A percentile compares a stretch with the other conserved stretches of the same genome.
These are phyloP conservation scores for Mucor plumbeus DNA, from an alignment of 371 early-diverging fungal genomes.

Conservation along the genomic window DNA sequence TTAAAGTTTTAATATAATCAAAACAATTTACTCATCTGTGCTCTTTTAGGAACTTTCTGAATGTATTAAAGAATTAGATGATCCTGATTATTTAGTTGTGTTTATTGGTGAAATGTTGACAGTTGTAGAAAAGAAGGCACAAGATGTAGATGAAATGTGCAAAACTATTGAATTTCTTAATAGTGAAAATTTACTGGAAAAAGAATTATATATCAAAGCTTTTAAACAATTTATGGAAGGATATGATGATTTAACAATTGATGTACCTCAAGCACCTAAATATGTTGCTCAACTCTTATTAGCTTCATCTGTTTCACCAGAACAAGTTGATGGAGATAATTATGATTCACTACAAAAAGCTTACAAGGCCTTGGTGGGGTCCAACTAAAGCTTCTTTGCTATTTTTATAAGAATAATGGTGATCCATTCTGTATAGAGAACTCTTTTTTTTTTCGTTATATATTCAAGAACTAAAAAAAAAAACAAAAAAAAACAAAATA, in stretches of 20 bases:
- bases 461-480: not conserved
- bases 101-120: constrained; percentile 52
- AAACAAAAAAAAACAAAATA: constrained; percentile 12
- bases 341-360: constrained; percentile 25
- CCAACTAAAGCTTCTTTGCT: not conserved
- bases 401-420: constrained; percentile 4
- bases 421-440: constrained; percentile 11
- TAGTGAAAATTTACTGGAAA: constrained; percentile 44
- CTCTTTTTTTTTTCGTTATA: not conserved
- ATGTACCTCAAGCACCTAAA: constrained; percentile 80
- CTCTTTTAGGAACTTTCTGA: constrained; percentile 55
- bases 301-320: constrained; percentile 18
- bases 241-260: constrained; percentile 80
- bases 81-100: constrained; percentile 51
- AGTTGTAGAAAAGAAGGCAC: constrained; percentile 63
- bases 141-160: constrained; percentile 61
- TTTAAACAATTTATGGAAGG: constrained; percentile 66
- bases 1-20: not conserved
- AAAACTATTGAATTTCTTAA: constrained; percentile 54
- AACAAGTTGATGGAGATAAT: constrained; percentile 23
- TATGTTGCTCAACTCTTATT: constrained; percentile 59
- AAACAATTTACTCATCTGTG: not conserved
- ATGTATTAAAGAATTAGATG: constrained; percentile 74
- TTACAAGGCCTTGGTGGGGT: constrained; percentile 13
- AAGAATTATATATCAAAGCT: constrained; percentile 53